These are phyloP conservation scores for Fonsecaea nubica DNA, from an alignment of 2,329 filamentous ascomycete species.

Conservation along the genomic window DNA sequence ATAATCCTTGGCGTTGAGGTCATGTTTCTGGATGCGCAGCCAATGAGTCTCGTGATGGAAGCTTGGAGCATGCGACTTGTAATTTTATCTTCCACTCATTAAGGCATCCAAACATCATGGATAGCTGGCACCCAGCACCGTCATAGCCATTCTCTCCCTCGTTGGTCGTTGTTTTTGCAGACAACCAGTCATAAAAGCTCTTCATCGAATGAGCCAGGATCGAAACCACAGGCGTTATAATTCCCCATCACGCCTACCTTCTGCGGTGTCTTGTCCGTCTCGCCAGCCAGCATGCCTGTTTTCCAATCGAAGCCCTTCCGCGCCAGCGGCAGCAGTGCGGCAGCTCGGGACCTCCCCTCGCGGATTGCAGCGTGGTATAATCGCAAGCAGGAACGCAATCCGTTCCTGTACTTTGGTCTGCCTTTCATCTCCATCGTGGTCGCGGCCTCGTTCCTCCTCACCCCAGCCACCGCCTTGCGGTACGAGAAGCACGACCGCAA, in stretches of 20 bases:
- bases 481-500: conserved; percentile 94
- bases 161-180: neutral
- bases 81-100: neutral
- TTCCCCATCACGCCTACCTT: neutral
- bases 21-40: neutral
- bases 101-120: neutral
- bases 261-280: neutral
- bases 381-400: conserved; percentile 73
- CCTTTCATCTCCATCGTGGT: conserved; percentile 92
- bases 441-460: conserved; percentile 90
- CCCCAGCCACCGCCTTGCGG: conserved; percentile 87
- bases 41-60: neutral
- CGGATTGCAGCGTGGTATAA: conserved; percentile 80
- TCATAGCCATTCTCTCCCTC: neutral
- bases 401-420: conserved; percentile 90
- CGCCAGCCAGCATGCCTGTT: conserved; percentile 57
- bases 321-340: conserved; percentile 48
- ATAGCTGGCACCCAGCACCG: neutral
- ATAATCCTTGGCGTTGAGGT: neutral
- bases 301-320: conserved; percentile 77
- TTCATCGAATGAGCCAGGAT: neutral
- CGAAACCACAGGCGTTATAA: neutral
- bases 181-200: neutral
- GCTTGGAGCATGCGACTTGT: neutral
- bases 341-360: conserved; percentile 23